phyloP scores from a whole-genome alignment of 2,329 filamentous ascomycete genomes.

The Claviceps citrina region DNA sequence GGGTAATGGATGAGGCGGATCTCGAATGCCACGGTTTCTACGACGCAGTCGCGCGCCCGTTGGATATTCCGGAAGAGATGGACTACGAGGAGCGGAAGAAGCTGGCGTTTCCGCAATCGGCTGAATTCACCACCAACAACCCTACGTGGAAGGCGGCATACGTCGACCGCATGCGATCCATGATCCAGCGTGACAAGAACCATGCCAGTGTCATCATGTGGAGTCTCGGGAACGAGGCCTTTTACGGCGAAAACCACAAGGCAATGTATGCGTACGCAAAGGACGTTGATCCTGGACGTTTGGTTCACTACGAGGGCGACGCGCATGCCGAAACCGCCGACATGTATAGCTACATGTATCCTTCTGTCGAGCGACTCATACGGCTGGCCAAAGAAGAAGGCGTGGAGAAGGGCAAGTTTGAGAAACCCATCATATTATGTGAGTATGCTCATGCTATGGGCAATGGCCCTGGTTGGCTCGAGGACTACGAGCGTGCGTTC shows the following conservation, averaged over 20 bases:
- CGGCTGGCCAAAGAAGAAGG: slow-evolving; percentile 28
- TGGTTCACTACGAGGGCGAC: slow-evolving; percentile 54
- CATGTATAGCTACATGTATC: slow-evolving; percentile 56
- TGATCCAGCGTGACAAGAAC: slow-evolving; percentile 56
- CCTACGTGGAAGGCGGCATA: slow-evolving; percentile 47
- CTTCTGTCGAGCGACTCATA: slow-evolving; percentile 34
- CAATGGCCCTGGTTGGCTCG: slow-evolving; percentile 54
- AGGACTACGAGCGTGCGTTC: slow-evolving; percentile 53
- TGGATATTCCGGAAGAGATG: slow-evolving; percentile 37
- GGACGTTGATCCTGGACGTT: slow-evolving; percentile 38
- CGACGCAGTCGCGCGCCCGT: slow-evolving; percentile 31
- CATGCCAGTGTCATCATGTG: slow-evolving; percentile 57
- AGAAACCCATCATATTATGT: slow-evolving; percentile 44
- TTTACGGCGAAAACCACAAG: slow-evolving; percentile 52
- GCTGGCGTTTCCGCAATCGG: slow-evolving; percentile 37
- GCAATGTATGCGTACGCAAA: slow-evolving; percentile 53
- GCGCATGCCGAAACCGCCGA: slow-evolving; percentile 42
- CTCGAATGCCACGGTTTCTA: slow-evolving; percentile 40
- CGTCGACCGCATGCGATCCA: slow-evolving; percentile 47
- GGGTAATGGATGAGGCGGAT: slow-evolving; percentile 38
- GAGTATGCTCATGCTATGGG: slow-evolving; percentile 55
- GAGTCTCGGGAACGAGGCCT: slow-evolving; percentile 60
- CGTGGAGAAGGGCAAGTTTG: slow-evolving; percentile 28
- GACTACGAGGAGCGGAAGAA: slow-evolving; percentile 46
- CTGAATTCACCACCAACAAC: slow-evolving; percentile 46